Evolutionary conservation across 345 rosid species (phyloP).

Genomic region (Lagerstroemia speciosa): DNA sequence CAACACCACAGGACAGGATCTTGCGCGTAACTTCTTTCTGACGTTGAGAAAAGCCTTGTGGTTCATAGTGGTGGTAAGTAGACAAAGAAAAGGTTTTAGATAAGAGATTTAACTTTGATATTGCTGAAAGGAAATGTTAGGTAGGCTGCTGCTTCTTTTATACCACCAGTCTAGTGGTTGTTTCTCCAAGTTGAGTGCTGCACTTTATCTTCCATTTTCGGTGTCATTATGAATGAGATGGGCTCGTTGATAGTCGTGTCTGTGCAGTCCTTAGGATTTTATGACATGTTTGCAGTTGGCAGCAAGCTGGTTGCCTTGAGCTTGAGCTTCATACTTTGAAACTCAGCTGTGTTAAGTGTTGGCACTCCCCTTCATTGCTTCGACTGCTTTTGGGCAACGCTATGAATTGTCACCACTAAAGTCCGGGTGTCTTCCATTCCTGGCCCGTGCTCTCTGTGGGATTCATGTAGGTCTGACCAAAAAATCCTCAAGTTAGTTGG

Average conservation of each 20-base stretch:
- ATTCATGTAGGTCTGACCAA: too few relatives aligned
- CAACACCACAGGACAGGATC: neutral
- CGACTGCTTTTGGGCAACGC: neutral
- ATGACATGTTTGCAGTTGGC: neutral
- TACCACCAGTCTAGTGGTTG: neutral
- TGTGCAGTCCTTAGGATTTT: neutral
- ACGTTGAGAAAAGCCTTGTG: neutral
- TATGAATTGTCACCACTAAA: neutral
- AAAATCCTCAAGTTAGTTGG: too few relatives aligned
- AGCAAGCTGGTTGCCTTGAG: neutral
- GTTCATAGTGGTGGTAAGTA: neutral
- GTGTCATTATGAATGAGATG: neutral
- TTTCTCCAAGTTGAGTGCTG: neutral
- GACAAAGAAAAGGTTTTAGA: neutral
- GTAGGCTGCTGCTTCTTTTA: neutral
- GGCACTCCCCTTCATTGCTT: neutral
- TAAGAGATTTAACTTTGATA: neutral
- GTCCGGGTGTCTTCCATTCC: neutral
- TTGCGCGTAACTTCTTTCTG: constrained; percentile 8
- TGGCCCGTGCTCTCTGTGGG: too few relatives aligned
- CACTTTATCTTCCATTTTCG: neutral
- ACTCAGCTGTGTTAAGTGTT: too few relatives aligned
- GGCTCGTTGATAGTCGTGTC: neutral
- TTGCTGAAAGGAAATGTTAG: neutral
- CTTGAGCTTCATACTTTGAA: neutral